Conservation (phyloP, 768 basidiomycete species). For the Tephrocybe sp. region DNA sequence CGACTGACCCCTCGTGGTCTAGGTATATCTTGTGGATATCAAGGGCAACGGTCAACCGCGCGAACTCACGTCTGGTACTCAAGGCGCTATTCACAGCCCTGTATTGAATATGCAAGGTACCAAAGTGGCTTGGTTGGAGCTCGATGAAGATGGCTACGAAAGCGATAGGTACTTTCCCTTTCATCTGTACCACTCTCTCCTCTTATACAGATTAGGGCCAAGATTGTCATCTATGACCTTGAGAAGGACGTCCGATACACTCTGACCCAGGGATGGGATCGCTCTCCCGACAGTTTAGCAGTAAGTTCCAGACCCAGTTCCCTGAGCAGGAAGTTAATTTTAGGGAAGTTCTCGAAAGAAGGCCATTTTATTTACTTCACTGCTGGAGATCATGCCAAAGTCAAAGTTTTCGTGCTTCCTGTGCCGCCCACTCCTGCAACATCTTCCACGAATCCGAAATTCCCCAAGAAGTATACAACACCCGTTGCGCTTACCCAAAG, state of each 20-base stretch:
- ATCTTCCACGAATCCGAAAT: conserved; percentile 52
- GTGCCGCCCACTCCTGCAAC: conserved; percentile 58
- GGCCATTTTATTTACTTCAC: conserved; percentile 68
- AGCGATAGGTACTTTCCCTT: conserved; percentile 59
- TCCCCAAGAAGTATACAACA: conserved; percentile 41
- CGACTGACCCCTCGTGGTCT: not conserved
- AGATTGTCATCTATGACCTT: conserved; percentile 79
- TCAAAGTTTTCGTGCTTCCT: conserved; percentile 70
- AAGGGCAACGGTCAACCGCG: conserved; percentile 44
- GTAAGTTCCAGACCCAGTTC: conserved; percentile 37
- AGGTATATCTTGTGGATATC: conserved; percentile 74
- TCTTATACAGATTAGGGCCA: conserved; percentile 43
- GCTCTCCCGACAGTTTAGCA: conserved; percentile 60
- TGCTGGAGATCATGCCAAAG: conserved; percentile 74
- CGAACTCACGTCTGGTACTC: conserved; percentile 79
- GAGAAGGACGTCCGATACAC: conserved; percentile 63
- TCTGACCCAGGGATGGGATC: conserved; percentile 83
- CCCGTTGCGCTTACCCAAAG: conserved; percentile 60
- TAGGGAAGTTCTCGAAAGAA: conserved; percentile 67
- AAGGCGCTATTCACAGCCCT: conserved; percentile 80
- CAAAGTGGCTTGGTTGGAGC: conserved; percentile 85
- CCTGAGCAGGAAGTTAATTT: conserved; percentile 1
- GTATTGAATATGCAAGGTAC: conserved; percentile 63
- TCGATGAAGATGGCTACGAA: conserved; percentile 87
- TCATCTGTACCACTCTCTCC: not conserved